Base-by-base conservation (phyloP, 345 rosid species). In the Salix caprea region DNA sequence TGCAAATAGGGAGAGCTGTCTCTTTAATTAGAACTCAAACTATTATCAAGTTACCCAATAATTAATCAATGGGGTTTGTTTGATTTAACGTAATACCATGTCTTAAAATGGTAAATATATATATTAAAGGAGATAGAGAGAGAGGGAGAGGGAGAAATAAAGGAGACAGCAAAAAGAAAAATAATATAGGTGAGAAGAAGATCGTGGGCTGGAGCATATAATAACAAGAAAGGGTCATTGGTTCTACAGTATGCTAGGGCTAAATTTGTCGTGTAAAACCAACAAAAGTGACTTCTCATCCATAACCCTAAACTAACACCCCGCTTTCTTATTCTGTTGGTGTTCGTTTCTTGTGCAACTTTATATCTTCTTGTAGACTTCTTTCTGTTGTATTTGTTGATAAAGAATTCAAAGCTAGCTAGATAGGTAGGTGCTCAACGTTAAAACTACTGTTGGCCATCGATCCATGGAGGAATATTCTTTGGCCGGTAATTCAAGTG, bases 201-300 rank as follows among this genome's bases (percentile, higher is more conserved):
- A 81, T 81, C 67, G 71, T 36, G 86, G 69, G 79, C 77, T 82
- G 44, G 69, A 18, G 73, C 76, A 84, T 46, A 70, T 32, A 15
- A 56, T 56, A 48, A 61, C 61, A 79, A 76, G 83, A 81, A 83
- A 80, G 78, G 80, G 77, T 86, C 79, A 78, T 77, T 80, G 81
- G 72, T 64, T 74, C 78, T 85, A 80, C 81, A 84, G 48, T 36
- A n/a, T 36, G 5, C 13, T 42, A 37, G 42, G 82, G 80, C 75
- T 74, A 82, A 72, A 78, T 79, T 74, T 85, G 89, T 86, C 94
- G 89, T 90, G 92, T 82, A 82, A 86, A 90, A 83, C 82, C 89
- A 89, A 89, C 87, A 86, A 90, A 89, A 90, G 94, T 83, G 94
- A 90, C 94, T 85, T 79, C 64, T 77, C 89, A 89, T 85, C 94